Base-by-base conservation (phyloP, 208 protist genomes). In the Balamuthia mandrillaris region DNA sequence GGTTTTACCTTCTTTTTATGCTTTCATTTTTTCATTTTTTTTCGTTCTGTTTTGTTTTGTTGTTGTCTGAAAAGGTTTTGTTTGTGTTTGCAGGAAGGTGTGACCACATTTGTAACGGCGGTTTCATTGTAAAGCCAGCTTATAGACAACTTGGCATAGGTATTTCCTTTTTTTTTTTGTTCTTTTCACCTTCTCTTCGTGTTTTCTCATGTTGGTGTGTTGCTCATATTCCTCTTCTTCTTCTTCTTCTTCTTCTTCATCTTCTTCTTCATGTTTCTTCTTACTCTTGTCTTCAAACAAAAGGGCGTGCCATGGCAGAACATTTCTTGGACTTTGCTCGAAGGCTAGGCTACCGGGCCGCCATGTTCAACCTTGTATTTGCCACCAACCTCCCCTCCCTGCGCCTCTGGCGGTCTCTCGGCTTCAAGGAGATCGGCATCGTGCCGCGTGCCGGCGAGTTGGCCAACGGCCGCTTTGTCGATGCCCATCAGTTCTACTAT, bases 281-380 rank as follows among this genome's bases (percentile, higher is more conserved):
- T n/a, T n/a, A n/a, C n/a, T n/a, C n/a, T n/a, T n/a, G n/a, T n/a
- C n/a, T n/a, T n/a, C n/a, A n/a, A n/a, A n/a, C n/a, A n/a, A n/a
- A n/a, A n/a, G n/a, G n/a, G n/a, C n/a, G 51, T 35, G 65, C 65
- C 65, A 74, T 74, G 65, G 65, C 41, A n/a, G 27, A 31, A 21
- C 41, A 35, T n/a, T 74, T 74, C 21, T 24, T 74, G 1, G 12
- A 12, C 33, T 42, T 72, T 51, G 65, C 65, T 1, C 65, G 41
- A 3, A 4, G 51, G 39, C 35, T 74, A 21, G 65, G 65, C 33
- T 74, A 74, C 27, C 9, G 65, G 1, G 56, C 56, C 44, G 65
- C 65, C 9, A 74, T 74, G 65, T 74, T 74, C 33, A 74, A 74
- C 65, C 39, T 74, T 42, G 37, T 74, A 1, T 74, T 74, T 27